A percentile compares a stretch with the other conserved stretches of the same genome.
Conservation (phyloP, 164 flowering plant species). For the Tinospora cordifolia region DNA sequence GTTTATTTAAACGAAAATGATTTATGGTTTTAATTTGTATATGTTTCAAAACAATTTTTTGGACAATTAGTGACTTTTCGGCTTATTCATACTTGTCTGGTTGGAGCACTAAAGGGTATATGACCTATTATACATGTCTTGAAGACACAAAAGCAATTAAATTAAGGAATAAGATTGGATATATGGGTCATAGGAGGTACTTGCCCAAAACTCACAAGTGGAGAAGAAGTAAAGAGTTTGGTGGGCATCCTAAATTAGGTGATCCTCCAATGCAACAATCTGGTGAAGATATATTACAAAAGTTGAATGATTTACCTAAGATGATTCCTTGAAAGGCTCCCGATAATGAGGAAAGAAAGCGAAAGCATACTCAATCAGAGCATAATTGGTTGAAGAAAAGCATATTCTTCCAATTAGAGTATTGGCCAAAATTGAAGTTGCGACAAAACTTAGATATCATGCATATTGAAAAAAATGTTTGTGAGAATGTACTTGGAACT, state of each 20-base stretch:
- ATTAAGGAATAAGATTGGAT: neutral
- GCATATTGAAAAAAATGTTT: neutral
- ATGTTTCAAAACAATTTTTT: neutral
- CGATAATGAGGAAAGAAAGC: neutral
- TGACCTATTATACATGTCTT: neutral
- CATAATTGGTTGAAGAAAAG: neutral
- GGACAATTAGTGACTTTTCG: conserved; percentile 2
- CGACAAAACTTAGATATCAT: neutral
- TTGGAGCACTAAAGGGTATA: conserved; percentile 1
- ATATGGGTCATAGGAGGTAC: neutral
- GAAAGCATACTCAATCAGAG: neutral
- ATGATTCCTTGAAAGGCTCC: neutral
- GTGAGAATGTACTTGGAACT: neutral
- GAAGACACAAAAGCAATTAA: neutral
- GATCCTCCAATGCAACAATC: neutral
- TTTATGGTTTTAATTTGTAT: too few species aligned
- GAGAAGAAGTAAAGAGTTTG: neutral
- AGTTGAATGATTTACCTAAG: neutral
- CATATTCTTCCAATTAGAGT: neutral
- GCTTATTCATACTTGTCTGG: neutral
- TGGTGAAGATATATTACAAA: neutral
- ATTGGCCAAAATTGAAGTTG: neutral
- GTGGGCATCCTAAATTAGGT: neutral
- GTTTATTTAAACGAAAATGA: too few species aligned
- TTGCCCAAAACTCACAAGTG: neutral